phyloP scores from a whole-genome alignment of 148 eudicot genomes.

The Arctostaphylos glauca region DNA sequence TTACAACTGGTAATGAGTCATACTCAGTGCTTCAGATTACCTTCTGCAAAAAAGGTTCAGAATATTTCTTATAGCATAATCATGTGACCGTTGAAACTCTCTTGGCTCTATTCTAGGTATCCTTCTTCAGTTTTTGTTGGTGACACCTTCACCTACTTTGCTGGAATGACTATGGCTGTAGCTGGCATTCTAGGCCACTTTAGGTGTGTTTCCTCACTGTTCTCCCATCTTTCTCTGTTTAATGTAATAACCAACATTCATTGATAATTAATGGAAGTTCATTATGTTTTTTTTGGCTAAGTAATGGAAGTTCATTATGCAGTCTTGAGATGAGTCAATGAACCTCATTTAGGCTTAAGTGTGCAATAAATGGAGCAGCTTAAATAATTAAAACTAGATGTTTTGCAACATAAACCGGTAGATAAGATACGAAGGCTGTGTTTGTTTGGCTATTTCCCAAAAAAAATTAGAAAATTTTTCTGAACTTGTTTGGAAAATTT shows the following conservation, averaged over 20 bases:
- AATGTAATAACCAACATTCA: too few relatives aligned
- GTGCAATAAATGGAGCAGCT: background rate
- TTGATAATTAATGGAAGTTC: too few relatives aligned
- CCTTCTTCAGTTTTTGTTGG: conserved; percentile 99
- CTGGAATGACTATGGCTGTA: conserved; percentile 99
- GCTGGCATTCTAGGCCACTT: conserved; percentile 93
- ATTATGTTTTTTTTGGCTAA: background rate
- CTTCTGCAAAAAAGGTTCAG: too few relatives aligned
- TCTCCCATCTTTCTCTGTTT: conserved; percentile 1
- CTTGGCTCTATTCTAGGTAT: conserved; percentile 49
- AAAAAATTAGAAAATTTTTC: too few relatives aligned
- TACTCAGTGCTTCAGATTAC: too few relatives aligned
- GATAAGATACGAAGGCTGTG: background rate
- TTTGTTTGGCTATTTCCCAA: too few relatives aligned
- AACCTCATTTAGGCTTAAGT: background rate
- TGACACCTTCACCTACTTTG: conserved; percentile 95
- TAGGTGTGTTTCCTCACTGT: conserved; percentile 44
- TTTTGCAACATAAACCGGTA: background rate
- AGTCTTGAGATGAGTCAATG: background rate
- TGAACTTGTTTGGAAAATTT: too few relatives aligned
- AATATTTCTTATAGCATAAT: background rate
- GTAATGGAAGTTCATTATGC: background rate
- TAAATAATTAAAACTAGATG: background rate
- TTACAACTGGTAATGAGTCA: conserved; percentile 68
- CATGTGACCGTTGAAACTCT: background rate